Evolutionary conservation across 305 asterid genomes (phyloP).

Genomic region (Fraxinus velutina): DNA sequence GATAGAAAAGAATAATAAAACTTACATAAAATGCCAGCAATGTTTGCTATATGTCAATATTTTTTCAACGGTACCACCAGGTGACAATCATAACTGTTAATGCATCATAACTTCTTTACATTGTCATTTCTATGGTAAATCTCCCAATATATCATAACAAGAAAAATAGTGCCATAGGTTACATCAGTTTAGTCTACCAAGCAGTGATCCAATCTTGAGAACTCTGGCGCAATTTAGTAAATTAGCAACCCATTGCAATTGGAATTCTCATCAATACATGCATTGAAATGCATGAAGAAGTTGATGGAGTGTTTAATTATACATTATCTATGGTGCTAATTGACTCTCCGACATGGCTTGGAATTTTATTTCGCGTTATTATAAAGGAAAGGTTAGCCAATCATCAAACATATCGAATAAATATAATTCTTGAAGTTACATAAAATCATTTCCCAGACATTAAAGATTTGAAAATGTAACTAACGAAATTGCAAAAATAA

Average conservation of each 20-base stretch:
- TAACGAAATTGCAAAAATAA: not conserved
- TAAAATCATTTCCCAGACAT: not conserved
- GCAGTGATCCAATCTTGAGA: not conserved
- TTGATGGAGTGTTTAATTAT: not conserved
- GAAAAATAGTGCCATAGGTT: not conserved
- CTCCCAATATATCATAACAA: not conserved
- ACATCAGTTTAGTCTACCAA: not conserved
- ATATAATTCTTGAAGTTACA: not conserved
- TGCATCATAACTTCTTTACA: not conserved
- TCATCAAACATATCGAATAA: not conserved
- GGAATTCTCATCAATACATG: not conserved
- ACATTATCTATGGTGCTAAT: not conserved
- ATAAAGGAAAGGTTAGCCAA: not conserved
- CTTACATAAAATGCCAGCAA: not conserved
- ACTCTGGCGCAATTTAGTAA: not conserved
- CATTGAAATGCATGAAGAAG: not conserved
- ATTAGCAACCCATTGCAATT: not conserved
- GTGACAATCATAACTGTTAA: not conserved
- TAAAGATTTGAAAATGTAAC: not conserved
- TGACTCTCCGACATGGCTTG: not conserved
- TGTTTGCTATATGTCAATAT: not conserved
- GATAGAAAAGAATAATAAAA: not conserved
- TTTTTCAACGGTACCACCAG: not conserved
- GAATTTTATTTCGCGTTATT: not conserved
- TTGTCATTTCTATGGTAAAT: not conserved